A percentile compares a stretch with the other conserved stretches of the same genome.
These are phyloP conservation scores for Echeveria elegans DNA, from an alignment of 164 flowering plant species.

Conservation along the genomic window DNA sequence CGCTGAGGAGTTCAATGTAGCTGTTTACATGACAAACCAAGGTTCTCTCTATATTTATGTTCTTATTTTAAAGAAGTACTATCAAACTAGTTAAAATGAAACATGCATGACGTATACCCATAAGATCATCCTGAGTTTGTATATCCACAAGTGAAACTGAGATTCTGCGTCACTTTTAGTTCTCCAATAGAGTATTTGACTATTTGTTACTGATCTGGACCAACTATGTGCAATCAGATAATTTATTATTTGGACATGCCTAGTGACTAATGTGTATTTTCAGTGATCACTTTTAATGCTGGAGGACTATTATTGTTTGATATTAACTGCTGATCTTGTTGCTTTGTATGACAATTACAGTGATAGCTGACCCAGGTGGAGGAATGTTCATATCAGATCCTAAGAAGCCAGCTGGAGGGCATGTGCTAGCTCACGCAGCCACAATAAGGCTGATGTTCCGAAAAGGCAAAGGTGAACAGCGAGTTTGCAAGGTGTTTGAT, in stretches of 20 bases:
- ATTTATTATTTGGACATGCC: too few relatives aligned
- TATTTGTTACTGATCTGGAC: not conserved
- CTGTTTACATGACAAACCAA: slow-evolving; percentile 98
- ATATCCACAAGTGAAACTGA: not conserved
- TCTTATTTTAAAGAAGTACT: not conserved
- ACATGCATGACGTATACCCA: not conserved
- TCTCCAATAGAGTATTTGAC: not conserved
- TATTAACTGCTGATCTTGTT: not conserved
- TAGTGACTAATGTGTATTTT: too few relatives aligned
- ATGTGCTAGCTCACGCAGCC: slow-evolving; percentile 94
- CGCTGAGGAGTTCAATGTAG: slow-evolving; percentile 94
- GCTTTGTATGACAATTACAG: slow-evolving; percentile 33
- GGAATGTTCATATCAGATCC: slow-evolving; percentile 91
- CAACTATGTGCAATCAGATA: too few relatives aligned
- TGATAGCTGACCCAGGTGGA: slow-evolving; percentile 94
- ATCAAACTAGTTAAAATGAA: not conserved
- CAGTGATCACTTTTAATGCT: too few relatives aligned
- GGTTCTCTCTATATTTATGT: slow-evolving; percentile 25
- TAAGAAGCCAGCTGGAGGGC: slow-evolving; percentile 99
- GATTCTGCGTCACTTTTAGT: not conserved
- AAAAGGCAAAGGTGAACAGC: slow-evolving; percentile 99
- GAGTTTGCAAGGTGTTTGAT: slow-evolving; percentile 74
- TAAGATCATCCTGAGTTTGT: not conserved
- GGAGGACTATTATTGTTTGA: too few relatives aligned
- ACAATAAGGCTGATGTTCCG: slow-evolving; percentile 92